Conservation (phyloP, 768 basidiomycete species). For the Tylopilus sp. region DNA sequence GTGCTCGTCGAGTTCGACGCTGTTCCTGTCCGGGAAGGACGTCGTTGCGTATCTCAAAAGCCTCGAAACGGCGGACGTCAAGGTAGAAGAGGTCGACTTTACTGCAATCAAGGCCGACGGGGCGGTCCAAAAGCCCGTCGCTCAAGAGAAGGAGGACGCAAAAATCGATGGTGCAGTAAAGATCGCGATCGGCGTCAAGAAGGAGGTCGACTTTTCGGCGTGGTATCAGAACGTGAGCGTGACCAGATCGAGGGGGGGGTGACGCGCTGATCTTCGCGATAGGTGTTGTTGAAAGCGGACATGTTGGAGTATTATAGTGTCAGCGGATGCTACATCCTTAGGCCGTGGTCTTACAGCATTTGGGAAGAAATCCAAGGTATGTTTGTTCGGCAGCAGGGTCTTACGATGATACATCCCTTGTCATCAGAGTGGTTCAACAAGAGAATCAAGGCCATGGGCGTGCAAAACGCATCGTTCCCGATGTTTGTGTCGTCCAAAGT, state of each 20-base stretch:
- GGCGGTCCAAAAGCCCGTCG: constrained; percentile 32
- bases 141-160: constrained; percentile 67
- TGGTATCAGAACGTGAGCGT: constrained; percentile 87
- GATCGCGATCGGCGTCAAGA: constrained; percentile 92
- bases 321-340: constrained; percentile 97
- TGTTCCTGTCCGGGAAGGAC: constrained; percentile 79
- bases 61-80: constrained; percentile 63
- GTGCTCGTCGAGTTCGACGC: constrained; percentile 61
- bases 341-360: constrained; percentile 95
- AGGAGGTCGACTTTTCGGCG: constrained; percentile 89
- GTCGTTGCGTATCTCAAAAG: constrained; percentile 67
- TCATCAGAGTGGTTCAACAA: constrained; percentile 86
- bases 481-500: constrained; percentile 96
- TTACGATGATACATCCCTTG: background rate
- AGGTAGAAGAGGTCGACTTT: constrained; percentile 75
- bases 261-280: constrained; percentile 16
- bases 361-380: constrained; percentile 94
- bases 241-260: background rate
- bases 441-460: constrained; percentile 89
- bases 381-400: background rate
- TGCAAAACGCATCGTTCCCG: constrained; percentile 98
- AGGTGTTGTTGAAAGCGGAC: constrained; percentile 97
- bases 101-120: constrained; percentile 51
- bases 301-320: constrained; percentile 99
- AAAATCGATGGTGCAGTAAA: constrained; percentile 87